Base-by-base conservation (phyloP, 2,329 filamentous ascomycete genomes). In the Fusarium tanahbumbuense region DNA sequence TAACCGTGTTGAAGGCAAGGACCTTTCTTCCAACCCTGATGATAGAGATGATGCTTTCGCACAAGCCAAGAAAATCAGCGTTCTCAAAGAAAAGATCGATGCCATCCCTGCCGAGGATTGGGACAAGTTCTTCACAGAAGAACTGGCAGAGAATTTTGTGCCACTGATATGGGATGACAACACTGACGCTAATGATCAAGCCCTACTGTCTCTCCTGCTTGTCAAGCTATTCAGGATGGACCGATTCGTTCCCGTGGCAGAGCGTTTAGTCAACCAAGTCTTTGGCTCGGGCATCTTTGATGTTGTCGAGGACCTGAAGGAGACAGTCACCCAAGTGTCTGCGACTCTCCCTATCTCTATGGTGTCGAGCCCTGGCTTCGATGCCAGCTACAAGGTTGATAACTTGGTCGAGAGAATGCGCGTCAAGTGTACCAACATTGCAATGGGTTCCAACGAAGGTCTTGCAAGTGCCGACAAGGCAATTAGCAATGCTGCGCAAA, bases 341-440 rank as follows among this genome's bases (percentile, higher is more conserved):
- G 90, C 95, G 30, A 93, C 90, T 32, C 90, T 93, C 4, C 96
- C 96, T 12, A 92, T 99, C 72, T 92, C 96, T 6, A 87, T 99
- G 37, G 95, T 95, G 75, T 99, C 96, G 8, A 98, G 92, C 76
- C 94, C 95, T 64, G 96, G 96, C 40, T 99, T 99, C 79, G 96
- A 99, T 81, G 97, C 97, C 56, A 97, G 93, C 78, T 99, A 98
- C 89, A 99, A 99, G 85, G 96, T 99, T 64, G 96, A 99, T 80
- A 93, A 91, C 66, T 86, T 99, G 56, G 97, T 98, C 30, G 93
- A 97, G 80, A 89, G 93, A 72, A 91, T 89, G 79, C 88, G 89
- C 63, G 91, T 93, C 54, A 90, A 88, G 57, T 99, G 96, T 83
- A 94, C 94, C 63, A 98, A 98, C 80, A 98, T 99, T 77, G 97